These are phyloP conservation scores for Tolypocladium amazonense DNA, from an alignment of 2,329 filamentous ascomycete genomes.

Conservation along the genomic window DNA sequence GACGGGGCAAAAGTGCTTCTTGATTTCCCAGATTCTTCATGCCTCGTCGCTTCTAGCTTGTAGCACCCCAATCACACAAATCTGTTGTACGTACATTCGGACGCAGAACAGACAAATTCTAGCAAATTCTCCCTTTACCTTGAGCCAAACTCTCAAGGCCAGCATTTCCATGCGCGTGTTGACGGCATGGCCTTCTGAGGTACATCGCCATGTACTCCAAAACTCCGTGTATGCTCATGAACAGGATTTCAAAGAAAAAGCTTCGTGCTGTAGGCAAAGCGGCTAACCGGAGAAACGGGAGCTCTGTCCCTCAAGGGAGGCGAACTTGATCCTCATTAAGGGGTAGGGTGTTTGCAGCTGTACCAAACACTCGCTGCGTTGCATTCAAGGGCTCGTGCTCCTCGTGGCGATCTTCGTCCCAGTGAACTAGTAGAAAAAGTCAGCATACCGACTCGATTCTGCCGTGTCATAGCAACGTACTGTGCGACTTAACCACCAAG, in stretches of 20 bases:
- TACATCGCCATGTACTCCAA: neutral
- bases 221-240: neutral
- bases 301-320: slow-evolving; percentile 7
- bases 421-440: slow-evolving; percentile 16
- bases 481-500: slow-evolving; percentile 61
- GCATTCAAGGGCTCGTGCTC: slow-evolving; percentile 14
- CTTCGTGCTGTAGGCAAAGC: neutral
- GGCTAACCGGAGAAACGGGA: neutral
- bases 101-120: neutral
- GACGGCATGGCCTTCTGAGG: neutral
- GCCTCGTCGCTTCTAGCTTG: neutral
- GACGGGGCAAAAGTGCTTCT: neutral
- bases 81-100: neutral
- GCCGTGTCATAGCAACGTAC: slow-evolving; percentile 39
- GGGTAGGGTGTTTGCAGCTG: slow-evolving; percentile 7
- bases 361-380: slow-evolving; percentile 4
- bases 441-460: neutral
- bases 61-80: neutral
- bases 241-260: neutral
- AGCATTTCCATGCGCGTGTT: neutral
- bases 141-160: neutral
- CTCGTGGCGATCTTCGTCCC: slow-evolving; percentile 15
- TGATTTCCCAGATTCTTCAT: neutral
- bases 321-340: slow-evolving; percentile 17
- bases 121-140: neutral